Percentiles rank a stretch among this genome's conserved stretches.
phyloP scores from a whole-genome alignment of 495 filamentous ascomycete genomes.

The Durotheca rogersii region DNA sequence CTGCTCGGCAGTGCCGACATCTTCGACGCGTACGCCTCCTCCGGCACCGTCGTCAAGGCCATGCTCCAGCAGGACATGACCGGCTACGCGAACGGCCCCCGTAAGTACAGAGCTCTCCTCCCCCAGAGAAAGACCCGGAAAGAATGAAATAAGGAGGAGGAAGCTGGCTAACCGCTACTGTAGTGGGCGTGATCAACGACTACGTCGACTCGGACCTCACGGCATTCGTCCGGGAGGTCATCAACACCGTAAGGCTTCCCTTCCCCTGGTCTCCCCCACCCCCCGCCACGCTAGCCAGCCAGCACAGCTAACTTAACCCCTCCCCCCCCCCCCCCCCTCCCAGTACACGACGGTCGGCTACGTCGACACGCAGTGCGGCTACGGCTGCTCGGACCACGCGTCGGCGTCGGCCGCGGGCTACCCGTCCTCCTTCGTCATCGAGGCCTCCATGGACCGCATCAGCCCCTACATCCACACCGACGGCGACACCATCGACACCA shows the following conservation, averaged over 20 bases:
- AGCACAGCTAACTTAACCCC: not conserved
- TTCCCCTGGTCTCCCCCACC: conserved; percentile 4
- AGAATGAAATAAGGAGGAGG: too few species aligned
- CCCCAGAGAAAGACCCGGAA: too few species aligned
- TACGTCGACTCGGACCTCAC: conserved; percentile 34
- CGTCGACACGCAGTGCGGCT: conserved; percentile 87
- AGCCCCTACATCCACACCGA: conserved; percentile 34
- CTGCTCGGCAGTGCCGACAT: conserved; percentile 62
- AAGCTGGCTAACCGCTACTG: too few species aligned
- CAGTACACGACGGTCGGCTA: conserved; percentile 73
- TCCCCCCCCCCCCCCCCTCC: too few species aligned
- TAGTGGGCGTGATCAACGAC: conserved; percentile 36
- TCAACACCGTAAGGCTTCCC: conserved; percentile 21
- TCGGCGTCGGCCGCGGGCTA: conserved; percentile 33
- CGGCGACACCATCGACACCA: conserved; percentile 29
- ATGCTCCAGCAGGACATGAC: conserved; percentile 66
- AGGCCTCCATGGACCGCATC: conserved; percentile 27
- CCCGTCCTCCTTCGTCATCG: conserved; percentile 37
- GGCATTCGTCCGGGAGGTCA: conserved; percentile 26
- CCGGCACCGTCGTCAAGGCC: conserved; percentile 49
- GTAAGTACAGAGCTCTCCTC: conserved; percentile 8
- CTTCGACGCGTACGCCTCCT: conserved; percentile 45
- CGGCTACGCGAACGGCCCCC: conserved; percentile 43
- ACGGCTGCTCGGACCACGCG: conserved; percentile 38
- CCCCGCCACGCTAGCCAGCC: conserved; percentile 2